A percentile compares a stretch with the other conserved stretches of the same genome.
Evolutionary conservation across 495 filamentous ascomycete genomes (phyloP).

Genomic region (Talaromyces borbonicus): DNA sequence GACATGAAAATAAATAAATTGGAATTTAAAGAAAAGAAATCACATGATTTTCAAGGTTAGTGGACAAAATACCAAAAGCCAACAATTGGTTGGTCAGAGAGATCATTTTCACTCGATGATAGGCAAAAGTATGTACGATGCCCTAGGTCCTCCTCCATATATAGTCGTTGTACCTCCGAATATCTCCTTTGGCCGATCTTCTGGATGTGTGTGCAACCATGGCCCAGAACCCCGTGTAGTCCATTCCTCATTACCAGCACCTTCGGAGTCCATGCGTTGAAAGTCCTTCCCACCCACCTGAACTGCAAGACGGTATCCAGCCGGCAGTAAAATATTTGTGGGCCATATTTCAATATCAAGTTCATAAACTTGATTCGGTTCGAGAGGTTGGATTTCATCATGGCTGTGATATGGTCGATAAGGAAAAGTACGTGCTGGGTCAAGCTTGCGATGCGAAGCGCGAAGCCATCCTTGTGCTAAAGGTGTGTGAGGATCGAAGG

Average conservation of each 20-base stretch:
- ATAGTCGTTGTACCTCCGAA: too few species aligned
- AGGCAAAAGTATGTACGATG: too few species aligned
- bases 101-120: too few species aligned
- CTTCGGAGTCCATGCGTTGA: background rate
- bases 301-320: constrained; percentile 1
- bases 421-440: constrained; percentile 40
- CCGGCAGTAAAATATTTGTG: constrained; percentile 44
- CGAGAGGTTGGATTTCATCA: constrained; percentile 39
- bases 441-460: constrained; percentile 41
- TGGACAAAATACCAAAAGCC: too few species aligned
- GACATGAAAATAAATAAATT: too few species aligned
- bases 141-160: too few species aligned
- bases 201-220: constrained; percentile 6
- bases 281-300: constrained; percentile 7
- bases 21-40: too few species aligned
- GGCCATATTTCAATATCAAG: constrained; percentile 56
- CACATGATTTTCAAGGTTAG: too few species aligned
- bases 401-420: constrained; percentile 50
- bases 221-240: background rate
- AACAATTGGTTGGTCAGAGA: too few species aligned
- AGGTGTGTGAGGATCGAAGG: constrained; percentile 26
- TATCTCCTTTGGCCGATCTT: too few species aligned
- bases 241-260: background rate
- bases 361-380: constrained; percentile 36
- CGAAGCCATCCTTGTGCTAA: constrained; percentile 28